These are phyloP conservation scores for Phialophora expanda DNA, from an alignment of 2,329 filamentous ascomycete species.

Conservation along the genomic window DNA sequence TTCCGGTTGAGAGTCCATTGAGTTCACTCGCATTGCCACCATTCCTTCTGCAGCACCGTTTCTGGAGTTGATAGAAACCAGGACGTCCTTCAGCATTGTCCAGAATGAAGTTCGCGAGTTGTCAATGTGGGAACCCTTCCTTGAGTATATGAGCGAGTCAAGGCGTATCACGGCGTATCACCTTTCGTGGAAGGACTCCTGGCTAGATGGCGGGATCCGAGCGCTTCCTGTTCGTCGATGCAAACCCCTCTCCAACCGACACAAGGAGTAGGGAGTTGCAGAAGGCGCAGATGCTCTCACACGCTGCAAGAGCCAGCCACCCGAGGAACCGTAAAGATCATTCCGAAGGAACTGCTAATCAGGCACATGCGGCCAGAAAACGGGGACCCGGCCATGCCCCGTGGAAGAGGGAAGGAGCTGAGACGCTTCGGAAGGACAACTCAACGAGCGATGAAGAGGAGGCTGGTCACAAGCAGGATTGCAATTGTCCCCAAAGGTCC, in stretches of 20 bases:
- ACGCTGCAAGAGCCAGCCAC: constrained; percentile 1
- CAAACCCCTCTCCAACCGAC: neutral
- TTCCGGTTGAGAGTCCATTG: no score
- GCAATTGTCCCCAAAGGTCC: neutral
- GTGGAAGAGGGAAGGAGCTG: neutral
- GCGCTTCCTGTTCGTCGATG: constrained; percentile 1
- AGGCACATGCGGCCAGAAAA: neutral
- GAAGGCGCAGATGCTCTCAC: neutral
- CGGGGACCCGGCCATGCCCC: neutral
- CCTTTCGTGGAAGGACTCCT: neutral
- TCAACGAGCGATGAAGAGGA: neutral
- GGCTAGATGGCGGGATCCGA: neutral
- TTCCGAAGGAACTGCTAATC: neutral
- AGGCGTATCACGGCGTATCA: no score
- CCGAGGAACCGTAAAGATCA: neutral
- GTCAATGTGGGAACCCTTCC: no score
- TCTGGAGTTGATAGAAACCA: no score
- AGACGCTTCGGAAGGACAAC: neutral
- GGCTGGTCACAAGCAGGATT: neutral
- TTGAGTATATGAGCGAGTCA: no score
- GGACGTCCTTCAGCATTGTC: no score
- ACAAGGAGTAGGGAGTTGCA: neutral
- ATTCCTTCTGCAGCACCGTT: no score
- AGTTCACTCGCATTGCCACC: no score
- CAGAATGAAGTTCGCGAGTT: no score